Conservation (phyloP, 768 basidiomycete genomes). For the Macrolepiota dolichaula region DNA sequence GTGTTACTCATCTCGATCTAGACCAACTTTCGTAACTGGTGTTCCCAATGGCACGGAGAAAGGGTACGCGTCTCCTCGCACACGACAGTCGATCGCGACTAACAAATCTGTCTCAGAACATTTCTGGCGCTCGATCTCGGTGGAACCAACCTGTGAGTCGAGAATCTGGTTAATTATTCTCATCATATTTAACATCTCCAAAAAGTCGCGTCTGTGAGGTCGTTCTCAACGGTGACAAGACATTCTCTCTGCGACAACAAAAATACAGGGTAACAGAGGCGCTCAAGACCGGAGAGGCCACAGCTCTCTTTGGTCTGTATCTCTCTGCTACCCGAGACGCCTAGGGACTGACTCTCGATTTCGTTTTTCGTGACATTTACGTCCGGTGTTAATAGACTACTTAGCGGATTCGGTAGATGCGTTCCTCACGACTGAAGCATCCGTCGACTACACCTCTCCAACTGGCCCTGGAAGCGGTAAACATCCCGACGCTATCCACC, state of each 20-base stretch:
- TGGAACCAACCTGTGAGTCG: conserved; percentile 90
- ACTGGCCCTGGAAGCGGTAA: conserved; percentile 14
- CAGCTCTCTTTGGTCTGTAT: conserved; percentile 73
- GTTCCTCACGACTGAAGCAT: conserved; percentile 70
- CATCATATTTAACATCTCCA: conserved; percentile 12
- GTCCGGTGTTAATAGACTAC: conserved; percentile 61
- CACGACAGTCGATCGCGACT: conserved; percentile 6
- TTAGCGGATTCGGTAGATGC: conserved; percentile 95
- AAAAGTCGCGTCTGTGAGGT: conserved; percentile 92
- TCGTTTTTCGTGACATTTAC: conserved; percentile 8
- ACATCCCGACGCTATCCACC: conserved; percentile 38
- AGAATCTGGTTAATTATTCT: background rate
- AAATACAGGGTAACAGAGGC: conserved; percentile 95
- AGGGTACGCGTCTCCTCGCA: conserved; percentile 54
- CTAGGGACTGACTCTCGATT: background rate
- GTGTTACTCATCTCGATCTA: conserved; percentile 26
- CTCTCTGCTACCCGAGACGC: conserved; percentile 9
- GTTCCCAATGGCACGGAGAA: conserved; percentile 93
- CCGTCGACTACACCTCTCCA: conserved; percentile 38
- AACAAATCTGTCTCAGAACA: conserved; percentile 51
- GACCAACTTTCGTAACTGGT: conserved; percentile 93
- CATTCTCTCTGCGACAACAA: conserved; percentile 88
- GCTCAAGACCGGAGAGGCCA: conserved; percentile 90
- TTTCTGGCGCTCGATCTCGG: conserved; percentile 97
- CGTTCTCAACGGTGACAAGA: conserved; percentile 82